phyloP scores from a whole-genome alignment of 345 rosid species.

The Viola odorata region DNA sequence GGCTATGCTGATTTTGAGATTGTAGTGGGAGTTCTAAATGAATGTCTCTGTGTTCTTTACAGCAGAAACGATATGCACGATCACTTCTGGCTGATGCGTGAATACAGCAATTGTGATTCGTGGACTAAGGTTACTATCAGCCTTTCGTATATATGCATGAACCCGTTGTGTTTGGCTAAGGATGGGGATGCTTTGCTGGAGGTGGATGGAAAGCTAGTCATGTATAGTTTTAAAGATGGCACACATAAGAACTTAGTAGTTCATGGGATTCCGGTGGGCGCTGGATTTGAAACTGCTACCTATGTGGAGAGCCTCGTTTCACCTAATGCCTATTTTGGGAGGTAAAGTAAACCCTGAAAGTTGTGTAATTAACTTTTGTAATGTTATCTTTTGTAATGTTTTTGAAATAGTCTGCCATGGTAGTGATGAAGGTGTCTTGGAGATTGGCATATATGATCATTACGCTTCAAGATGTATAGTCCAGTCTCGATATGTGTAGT shows the following conservation, averaged over 20 bases:
- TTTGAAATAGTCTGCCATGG: too few species aligned
- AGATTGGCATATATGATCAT: too few species aligned
- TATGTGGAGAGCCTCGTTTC: conserved; percentile 27
- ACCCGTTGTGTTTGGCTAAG: conserved; percentile 33
- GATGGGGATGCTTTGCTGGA: conserved; percentile 27
- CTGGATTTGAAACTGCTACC: conserved; percentile 34
- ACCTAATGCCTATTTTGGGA: too few species aligned
- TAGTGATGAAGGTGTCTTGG: too few species aligned
- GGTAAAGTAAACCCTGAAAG: too few species aligned
- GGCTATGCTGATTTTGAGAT: background rate
- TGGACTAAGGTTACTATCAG: conserved; percentile 29
- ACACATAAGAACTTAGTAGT: conserved; percentile 20
- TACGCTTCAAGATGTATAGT: too few species aligned
- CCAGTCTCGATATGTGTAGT: too few species aligned
- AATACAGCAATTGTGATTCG: background rate
- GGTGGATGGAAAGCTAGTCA: conserved; percentile 33
- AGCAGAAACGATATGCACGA: background rate
- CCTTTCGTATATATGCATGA: conserved; percentile 30
- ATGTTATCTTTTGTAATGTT: too few species aligned
- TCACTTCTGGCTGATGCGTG: conserved; percentile 16
- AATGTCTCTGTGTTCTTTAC: background rate
- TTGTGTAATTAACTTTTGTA: too few species aligned
- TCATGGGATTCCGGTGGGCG: conserved; percentile 22
- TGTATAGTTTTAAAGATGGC: conserved; percentile 26
- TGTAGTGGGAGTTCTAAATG: background rate